Percentiles rank a stretch among this genome's conserved stretches.
phyloP scores from a whole-genome alignment of 1,139 yeast genomes.

The Candida frijolesensis region DNA sequence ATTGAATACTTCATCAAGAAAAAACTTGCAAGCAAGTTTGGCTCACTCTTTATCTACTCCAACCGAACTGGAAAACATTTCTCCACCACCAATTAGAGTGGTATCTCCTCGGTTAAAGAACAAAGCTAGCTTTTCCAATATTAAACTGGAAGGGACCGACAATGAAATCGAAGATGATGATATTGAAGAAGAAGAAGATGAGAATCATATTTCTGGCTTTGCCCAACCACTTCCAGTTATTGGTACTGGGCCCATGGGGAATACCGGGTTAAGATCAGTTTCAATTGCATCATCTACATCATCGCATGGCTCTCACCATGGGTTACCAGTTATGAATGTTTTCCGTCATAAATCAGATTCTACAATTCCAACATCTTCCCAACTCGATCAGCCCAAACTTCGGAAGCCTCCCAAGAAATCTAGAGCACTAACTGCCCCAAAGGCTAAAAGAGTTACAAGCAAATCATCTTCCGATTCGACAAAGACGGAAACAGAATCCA shows the following conservation, averaged over 20 bases:
- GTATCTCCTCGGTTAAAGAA: constrained; percentile 13
- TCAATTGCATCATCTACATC: constrained; percentile 14
- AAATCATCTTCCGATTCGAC: constrained; percentile 5
- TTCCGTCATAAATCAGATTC: constrained; percentile 32
- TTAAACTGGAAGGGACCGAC: constrained; percentile 6
- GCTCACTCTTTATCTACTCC: constrained; percentile 6
- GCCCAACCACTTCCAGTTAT: constrained; percentile 5
- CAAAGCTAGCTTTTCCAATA: constrained; percentile 2
- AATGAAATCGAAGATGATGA: neutral
- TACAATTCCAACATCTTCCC: constrained; percentile 13
- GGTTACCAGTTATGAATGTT: constrained; percentile 20
- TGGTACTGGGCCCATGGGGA: neutral
- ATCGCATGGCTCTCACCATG: constrained; percentile 10
- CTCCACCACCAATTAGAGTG: neutral
- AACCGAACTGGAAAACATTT: neutral
- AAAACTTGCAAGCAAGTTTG: constrained; percentile 9
- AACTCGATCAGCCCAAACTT: constrained; percentile 3
- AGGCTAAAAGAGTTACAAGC: neutral
- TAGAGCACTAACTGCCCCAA: neutral
- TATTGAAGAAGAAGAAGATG: neutral
- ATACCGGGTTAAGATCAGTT: constrained; percentile 8
- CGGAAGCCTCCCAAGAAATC: neutral
- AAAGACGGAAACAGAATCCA: neutral
- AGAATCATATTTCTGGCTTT: neutral
- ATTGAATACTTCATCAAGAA: constrained; percentile 16